phyloP scores from a whole-genome alignment of 2,329 filamentous ascomycete species.

The Calycina herbarum region DNA sequence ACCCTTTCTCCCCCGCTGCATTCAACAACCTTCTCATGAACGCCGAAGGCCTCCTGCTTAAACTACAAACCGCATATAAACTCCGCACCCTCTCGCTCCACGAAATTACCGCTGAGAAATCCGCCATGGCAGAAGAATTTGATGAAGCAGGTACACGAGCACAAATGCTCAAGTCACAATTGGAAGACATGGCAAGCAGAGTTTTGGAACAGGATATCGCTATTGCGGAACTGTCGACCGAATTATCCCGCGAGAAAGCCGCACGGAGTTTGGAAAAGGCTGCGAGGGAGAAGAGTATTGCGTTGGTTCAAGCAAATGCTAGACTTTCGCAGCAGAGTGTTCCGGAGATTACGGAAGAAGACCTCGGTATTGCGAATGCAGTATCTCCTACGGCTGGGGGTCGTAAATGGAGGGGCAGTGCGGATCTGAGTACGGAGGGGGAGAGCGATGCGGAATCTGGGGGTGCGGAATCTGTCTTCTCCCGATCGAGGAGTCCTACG shows the following conservation, averaged over 20 bases:
- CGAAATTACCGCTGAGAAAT: conserved; percentile 55
- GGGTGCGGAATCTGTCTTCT: conserved; percentile 58
- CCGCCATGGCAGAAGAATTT: conserved; percentile 54
- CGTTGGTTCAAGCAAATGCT: conserved; percentile 29
- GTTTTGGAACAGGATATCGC: conserved; percentile 54
- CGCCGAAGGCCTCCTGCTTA: conserved; percentile 54
- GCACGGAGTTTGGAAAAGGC: conserved; percentile 32
- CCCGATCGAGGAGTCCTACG: conserved; percentile 58
- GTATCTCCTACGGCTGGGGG: conserved; percentile 7
- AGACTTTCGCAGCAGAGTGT: conserved; percentile 7
- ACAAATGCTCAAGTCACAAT: conserved; percentile 56
- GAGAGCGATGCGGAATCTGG: conserved; percentile 55
- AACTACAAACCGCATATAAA: conserved; percentile 60
- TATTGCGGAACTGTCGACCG: conserved; percentile 51
- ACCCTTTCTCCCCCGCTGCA: conserved; percentile 57
- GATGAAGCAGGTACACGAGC: conserved; percentile 56
- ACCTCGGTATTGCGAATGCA: conserved; percentile 30
- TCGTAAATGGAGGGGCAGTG: conserved; percentile 18
- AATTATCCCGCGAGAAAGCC: conserved; percentile 53
- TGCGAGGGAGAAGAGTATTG: conserved; percentile 34
- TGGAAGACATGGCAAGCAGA: conserved; percentile 58
- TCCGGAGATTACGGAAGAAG: conserved; percentile 26
- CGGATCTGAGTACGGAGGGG: conserved; percentile 54
- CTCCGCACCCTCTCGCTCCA: conserved; percentile 50
- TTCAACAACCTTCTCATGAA: conserved; percentile 63